Percentiles rank a stretch among this genome's conserved stretches.
These are phyloP conservation scores for Penicillium taxi DNA, from an alignment of 495 filamentous ascomycete species.

Conservation along the genomic window DNA sequence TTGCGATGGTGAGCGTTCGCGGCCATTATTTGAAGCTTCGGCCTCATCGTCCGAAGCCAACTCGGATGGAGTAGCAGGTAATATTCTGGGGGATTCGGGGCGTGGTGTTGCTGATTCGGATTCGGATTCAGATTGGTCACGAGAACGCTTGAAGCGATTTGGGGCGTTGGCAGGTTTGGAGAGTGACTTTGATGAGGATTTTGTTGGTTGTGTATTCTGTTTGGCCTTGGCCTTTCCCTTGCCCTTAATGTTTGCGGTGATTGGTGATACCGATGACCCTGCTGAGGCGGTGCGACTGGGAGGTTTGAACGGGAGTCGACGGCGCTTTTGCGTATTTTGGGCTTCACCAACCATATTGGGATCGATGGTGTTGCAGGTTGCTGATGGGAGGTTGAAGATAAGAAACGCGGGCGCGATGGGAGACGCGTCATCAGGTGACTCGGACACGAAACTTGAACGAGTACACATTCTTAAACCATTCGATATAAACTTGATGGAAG, in stretches of 20 bases:
- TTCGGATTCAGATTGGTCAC: no score
- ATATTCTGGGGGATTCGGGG: conserved; percentile 6
- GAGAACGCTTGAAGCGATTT: conserved; percentile 4
- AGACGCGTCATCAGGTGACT: conserved; percentile 37
- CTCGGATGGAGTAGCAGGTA: conserved; percentile 10
- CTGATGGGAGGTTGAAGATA: background rate
- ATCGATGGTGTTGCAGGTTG: background rate
- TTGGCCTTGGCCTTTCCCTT: conserved; percentile 13
- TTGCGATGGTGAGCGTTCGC: conserved; percentile 19
- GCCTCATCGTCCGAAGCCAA: conserved; percentile 20
- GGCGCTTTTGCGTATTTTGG: conserved; percentile 33
- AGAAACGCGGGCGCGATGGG: background rate
- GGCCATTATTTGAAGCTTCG: conserved; percentile 8
- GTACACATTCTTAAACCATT: no score
- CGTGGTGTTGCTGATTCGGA: conserved; percentile 7
- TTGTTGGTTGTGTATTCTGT: conserved; percentile 14
- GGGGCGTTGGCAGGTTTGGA: conserved; percentile 10
- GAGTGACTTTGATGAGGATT: conserved; percentile 4
- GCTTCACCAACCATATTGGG: conserved; percentile 29
- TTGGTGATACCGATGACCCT: conserved; percentile 11
- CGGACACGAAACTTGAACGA: no score
- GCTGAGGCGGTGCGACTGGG: conserved; percentile 30
- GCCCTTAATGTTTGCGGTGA: conserved; percentile 9
- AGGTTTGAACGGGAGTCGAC: conserved; percentile 44
- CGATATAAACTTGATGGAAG: no score